Percentiles rank a stretch among this genome's conserved stretches.
phyloP scores from a whole-genome alignment of 2,329 filamentous ascomycete genomes.

The Alternaria sp. region DNA sequence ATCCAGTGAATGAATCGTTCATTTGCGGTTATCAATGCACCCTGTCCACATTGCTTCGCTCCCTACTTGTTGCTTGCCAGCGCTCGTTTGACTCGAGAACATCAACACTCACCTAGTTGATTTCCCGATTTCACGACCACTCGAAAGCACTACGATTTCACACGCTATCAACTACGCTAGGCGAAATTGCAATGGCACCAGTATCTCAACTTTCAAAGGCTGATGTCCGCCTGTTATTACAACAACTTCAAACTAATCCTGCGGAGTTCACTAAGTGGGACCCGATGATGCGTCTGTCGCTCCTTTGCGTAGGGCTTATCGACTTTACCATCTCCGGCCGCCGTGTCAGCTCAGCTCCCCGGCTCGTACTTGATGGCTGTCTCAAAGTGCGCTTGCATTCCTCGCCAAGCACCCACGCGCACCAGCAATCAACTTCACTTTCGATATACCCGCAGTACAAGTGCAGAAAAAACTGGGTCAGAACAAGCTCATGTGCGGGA shows the following conservation, averaged over 20 bases:
- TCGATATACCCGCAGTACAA: neutral
- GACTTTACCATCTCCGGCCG: conserved; percentile 10
- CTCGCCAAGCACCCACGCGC: neutral
- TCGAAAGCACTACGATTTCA: neutral
- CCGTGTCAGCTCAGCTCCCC: conserved; percentile 3
- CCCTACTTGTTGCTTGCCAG: neutral
- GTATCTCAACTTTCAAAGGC: neutral
- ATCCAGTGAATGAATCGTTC: conserved; percentile 1
- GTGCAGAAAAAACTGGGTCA: no score
- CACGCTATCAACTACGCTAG: neutral
- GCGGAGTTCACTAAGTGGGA: conserved; percentile 1
- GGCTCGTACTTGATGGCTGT: conserved; percentile 2
- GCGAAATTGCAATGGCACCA: neutral
- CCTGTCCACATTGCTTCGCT: neutral
- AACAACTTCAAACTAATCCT: conserved; percentile 3
- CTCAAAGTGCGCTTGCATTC: neutral
- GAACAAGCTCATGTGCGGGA: neutral
- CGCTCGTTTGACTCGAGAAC: no score
- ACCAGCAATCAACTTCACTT: conserved; percentile 14
- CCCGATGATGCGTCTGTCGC: conserved; percentile 1
- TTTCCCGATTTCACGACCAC: neutral
- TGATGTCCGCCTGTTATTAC: neutral
- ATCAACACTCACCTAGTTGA: neutral
- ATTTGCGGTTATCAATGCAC: neutral
- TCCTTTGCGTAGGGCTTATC: conserved; percentile 4